These are phyloP conservation scores for Lodderomyces elongisporus DNA, from an alignment of 1,139 yeast species.

Conservation along the genomic window DNA sequence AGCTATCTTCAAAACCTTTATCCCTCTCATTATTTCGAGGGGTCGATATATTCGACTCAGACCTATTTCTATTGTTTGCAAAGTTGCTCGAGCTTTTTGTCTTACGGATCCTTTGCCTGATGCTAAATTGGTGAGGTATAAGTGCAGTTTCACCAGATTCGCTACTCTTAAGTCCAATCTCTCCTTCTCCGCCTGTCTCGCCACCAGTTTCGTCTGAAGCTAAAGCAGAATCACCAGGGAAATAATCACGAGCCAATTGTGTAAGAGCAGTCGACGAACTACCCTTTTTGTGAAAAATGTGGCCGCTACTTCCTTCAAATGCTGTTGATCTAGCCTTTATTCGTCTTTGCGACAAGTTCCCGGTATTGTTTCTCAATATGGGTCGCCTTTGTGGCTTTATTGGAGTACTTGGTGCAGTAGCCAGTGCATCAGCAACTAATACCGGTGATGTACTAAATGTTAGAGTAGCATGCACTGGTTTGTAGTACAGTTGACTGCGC, in stretches of 20 bases:
- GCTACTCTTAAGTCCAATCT: too few species aligned
- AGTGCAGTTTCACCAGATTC: too few species aligned
- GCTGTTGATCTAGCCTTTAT: conserved; percentile 18
- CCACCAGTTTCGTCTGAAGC: conserved; percentile 13
- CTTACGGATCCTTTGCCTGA: conserved; percentile 21
- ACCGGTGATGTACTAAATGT: not conserved
- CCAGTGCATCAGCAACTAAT: conserved; percentile 1
- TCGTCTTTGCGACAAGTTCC: not conserved
- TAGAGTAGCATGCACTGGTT: not conserved
- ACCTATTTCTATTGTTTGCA: conserved; percentile 6
- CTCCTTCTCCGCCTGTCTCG: not conserved
- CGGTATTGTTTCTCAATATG: conserved; percentile 22
- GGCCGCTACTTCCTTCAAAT: not conserved
- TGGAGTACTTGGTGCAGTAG: conserved; percentile 13
- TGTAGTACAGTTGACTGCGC: conserved; percentile 10
- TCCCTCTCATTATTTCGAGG: not conserved
- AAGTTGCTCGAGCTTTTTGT: conserved; percentile 37
- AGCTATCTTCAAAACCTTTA: not conserved
- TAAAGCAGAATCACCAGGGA: conserved; percentile 11
- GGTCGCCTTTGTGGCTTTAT: conserved; percentile 10
- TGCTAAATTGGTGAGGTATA: not conserved
- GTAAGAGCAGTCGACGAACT: conserved; percentile 28
- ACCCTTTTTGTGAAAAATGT: conserved; percentile 14
- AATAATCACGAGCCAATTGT: conserved; percentile 15
- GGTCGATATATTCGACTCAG: not conserved